These are phyloP conservation scores for Penium margaritaceum DNA, from an alignment of 139 green algal species.

Conservation along the genomic window DNA sequence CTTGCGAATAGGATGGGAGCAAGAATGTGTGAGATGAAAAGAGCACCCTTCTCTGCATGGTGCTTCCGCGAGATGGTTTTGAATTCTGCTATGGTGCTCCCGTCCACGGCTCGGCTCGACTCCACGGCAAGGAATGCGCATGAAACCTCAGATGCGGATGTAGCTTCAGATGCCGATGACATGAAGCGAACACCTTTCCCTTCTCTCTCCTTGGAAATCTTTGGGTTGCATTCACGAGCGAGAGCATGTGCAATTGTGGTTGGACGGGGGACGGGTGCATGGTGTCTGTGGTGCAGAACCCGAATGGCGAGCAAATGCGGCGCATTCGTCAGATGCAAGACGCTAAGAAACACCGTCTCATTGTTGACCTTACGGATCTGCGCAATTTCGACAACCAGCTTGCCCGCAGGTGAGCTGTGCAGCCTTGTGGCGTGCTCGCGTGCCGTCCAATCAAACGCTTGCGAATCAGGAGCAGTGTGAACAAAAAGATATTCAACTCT, in stretches of 20 bases:
- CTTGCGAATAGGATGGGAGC: no score
- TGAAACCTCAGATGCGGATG: no score
- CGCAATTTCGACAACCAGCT: conserved; percentile 67
- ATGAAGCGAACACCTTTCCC: neutral
- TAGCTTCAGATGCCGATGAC: no score
- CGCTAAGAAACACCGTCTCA: conserved; percentile 47
- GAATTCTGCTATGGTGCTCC: no score
- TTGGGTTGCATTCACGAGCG: no score
- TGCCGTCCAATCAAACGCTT: neutral
- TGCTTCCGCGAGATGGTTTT: no score
- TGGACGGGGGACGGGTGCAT: no score
- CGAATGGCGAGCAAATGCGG: conserved; percentile 47
- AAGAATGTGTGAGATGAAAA: no score
- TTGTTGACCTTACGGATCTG: conserved; percentile 64
- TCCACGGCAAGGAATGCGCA: no score
- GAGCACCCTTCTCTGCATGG: no score
- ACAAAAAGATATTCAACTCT: neutral
- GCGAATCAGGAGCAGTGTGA: neutral
- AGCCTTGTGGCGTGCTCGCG: neutral
- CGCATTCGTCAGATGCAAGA: conserved; percentile 42
- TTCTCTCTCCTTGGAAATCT: neutral
- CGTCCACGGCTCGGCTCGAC: no score
- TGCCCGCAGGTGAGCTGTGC: conserved; percentile 17
- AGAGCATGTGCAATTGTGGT: no score
- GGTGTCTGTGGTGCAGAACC: conserved; percentile 7